These are phyloP conservation scores for Elsinoe arachidis DNA, from an alignment of 2,329 filamentous ascomycete genomes.

Conservation along the genomic window DNA sequence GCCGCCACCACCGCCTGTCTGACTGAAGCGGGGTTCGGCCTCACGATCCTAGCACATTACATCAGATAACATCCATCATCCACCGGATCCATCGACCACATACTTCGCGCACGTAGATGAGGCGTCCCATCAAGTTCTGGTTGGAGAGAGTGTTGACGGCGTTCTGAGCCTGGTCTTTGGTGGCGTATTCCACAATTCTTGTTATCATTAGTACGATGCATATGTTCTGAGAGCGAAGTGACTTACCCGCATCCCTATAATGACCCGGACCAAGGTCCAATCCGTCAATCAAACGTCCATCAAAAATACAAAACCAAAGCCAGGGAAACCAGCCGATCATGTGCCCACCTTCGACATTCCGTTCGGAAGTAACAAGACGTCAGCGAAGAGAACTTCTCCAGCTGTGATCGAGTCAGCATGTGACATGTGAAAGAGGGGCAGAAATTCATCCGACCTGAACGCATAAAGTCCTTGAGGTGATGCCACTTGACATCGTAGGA, in stretches of 20 bases:
- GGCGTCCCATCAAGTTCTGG: slow-evolving; percentile 95
- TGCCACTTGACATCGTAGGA: slow-evolving; percentile 99
- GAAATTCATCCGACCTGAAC: slow-evolving; percentile 66
- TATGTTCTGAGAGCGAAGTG: background rate
- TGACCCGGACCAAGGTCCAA: slow-evolving; percentile 76
- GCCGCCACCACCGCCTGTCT: slow-evolving; percentile 48
- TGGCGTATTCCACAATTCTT: slow-evolving; percentile 99
- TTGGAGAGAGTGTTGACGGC: slow-evolving; percentile 97
- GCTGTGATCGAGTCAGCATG: slow-evolving; percentile 49
- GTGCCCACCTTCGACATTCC: slow-evolving; percentile 99
- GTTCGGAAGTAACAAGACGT: slow-evolving; percentile 98
- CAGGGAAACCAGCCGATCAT: slow-evolving; percentile 73
- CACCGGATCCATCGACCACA: slow-evolving; percentile 17
- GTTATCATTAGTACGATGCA: slow-evolving; percentile 26
- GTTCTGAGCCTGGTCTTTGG: slow-evolving; percentile 95
- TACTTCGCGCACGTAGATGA: slow-evolving; percentile 98
- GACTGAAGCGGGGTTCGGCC: slow-evolving; percentile 88
- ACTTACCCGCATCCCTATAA: slow-evolving; percentile 99
- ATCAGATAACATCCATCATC: slow-evolving; percentile 13
- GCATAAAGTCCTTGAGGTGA: slow-evolving; percentile 99
- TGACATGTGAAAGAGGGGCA: slow-evolving; percentile 6
- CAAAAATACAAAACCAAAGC: slow-evolving; percentile 53
- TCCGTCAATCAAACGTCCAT: slow-evolving; percentile 99
- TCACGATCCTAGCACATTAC: slow-evolving; percentile 68
- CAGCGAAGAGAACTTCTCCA: slow-evolving; percentile 98